Percentiles rank a stretch among this genome's conserved stretches.
Evolutionary conservation across 305 asterid genomes (phyloP).

Genomic region (Fraxinus paxiana): DNA sequence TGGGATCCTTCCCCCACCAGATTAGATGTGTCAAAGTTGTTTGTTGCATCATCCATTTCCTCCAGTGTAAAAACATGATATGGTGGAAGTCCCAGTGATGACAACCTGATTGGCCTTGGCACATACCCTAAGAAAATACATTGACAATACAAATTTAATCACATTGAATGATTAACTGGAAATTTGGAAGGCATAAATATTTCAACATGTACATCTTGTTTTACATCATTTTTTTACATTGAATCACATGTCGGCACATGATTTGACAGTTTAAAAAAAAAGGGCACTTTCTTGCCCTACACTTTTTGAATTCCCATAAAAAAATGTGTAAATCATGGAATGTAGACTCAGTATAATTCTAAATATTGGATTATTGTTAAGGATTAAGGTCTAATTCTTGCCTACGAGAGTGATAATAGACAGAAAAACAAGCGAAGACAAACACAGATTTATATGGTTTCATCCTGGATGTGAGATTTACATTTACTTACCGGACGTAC

Average conservation of each 20-base stretch:
- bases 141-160: neutral
- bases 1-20: slow-evolving; percentile 77
- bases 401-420: neutral
- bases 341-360: neutral
- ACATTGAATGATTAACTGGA: neutral
- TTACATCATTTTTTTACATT: no score
- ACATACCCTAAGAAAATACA: slow-evolving; percentile 42
- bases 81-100: slow-evolving; percentile 77
- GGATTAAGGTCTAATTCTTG: neutral
- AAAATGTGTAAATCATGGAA: neutral
- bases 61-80: slow-evolving; percentile 78
- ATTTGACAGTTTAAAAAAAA: neutral
- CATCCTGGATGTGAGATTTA: neutral
- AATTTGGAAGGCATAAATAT: neutral
- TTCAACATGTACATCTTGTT: neutral
- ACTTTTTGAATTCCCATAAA: neutral
- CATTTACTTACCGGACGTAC: neutral
- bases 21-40: slow-evolving; percentile 68
- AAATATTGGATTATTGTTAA: neutral
- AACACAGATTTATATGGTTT: neutral
- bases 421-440: neutral
- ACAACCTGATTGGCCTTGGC: slow-evolving; percentile 70
- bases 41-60: slow-evolving; percentile 92
- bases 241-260: neutral
- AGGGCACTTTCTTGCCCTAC: neutral